Conservation (phyloP, 2,329 filamentous ascomycete genomes). For the Sporothrix sp. region DNA sequence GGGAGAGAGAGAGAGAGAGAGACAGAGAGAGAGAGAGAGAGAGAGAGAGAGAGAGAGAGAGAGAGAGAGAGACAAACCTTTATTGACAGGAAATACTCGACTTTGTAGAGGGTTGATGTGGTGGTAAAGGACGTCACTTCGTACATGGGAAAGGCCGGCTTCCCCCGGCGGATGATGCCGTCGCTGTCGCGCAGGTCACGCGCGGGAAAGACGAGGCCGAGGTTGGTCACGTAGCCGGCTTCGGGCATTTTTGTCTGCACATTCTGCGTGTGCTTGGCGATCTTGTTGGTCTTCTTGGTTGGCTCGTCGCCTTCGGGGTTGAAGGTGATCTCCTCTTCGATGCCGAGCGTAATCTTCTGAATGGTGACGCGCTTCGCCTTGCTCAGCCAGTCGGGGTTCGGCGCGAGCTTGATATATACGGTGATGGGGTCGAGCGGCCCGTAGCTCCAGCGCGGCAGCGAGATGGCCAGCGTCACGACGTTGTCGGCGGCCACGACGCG, state of each 20-base stretch:
- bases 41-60: no score
- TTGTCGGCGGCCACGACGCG: slow-evolving; percentile 81
- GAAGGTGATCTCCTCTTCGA: slow-evolving; percentile 98
- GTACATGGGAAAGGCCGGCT: slow-evolving; percentile 81
- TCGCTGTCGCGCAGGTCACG: slow-evolving; percentile 82
- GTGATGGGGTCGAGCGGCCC: slow-evolving; percentile 90
- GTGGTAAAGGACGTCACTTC: slow-evolving; percentile 87
- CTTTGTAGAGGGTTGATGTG: slow-evolving; percentile 89
- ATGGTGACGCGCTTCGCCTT: slow-evolving; percentile 91
- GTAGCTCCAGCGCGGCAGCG: slow-evolving; percentile 90
- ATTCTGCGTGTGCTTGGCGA: slow-evolving; percentile 72
- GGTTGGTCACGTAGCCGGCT: slow-evolving; percentile 83
- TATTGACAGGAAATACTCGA: slow-evolving; percentile 91
- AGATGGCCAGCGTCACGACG: slow-evolving; percentile 82
- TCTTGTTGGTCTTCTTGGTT: slow-evolving; percentile 75
- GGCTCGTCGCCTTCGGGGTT: slow-evolving; percentile 97
- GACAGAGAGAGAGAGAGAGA: neutral
- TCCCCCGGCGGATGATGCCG: slow-evolving; percentile 75
- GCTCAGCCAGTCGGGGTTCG: slow-evolving; percentile 81
- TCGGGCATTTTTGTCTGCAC: slow-evolving; percentile 82
- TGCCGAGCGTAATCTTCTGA: slow-evolving; percentile 82
- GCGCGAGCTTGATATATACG: slow-evolving; percentile 88
- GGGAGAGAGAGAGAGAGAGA: neutral
- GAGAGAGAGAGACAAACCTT: slow-evolving; percentile 51
- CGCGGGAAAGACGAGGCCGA: slow-evolving; percentile 81